Conservation (phyloP, 768 basidiomycete species). For the Coprinopsis sp. region DNA sequence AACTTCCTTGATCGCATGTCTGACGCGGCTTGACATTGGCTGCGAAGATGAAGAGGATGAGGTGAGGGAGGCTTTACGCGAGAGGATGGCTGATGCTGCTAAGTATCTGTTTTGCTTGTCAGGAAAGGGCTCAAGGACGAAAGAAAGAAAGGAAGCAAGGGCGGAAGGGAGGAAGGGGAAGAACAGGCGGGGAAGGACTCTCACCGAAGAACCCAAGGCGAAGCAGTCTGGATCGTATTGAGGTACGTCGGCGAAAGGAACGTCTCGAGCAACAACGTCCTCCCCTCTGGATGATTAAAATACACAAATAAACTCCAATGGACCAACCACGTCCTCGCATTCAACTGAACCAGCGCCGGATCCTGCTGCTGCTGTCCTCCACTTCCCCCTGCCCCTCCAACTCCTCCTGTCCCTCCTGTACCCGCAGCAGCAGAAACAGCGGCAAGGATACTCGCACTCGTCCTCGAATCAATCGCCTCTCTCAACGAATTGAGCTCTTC, state of each 20-base stretch:
- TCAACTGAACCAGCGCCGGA: constrained; percentile 81
- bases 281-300: constrained; percentile 92
- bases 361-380: constrained; percentile 30
- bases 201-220: constrained; percentile 90
- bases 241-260: constrained; percentile 97
- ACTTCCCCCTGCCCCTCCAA: too few relatives aligned
- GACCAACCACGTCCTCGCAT: constrained; percentile 92
- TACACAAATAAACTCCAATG: constrained; percentile 99
- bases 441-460: constrained; percentile 45
- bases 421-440: constrained; percentile 26
- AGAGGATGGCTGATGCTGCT: constrained; percentile 87
- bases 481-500: constrained; percentile 95
- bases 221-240: constrained; percentile 96
- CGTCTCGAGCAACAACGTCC: constrained; percentile 88
- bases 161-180: too few relatives aligned
- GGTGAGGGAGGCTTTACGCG: constrained; percentile 70
- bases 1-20: constrained; percentile 85
- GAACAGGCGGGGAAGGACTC: too few relatives aligned
- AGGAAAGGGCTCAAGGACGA: too few relatives aligned
- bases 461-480: constrained; percentile 82
- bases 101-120: too few relatives aligned
- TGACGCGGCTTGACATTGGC: constrained; percentile 63
- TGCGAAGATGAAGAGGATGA: constrained; percentile 36
- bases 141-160: too few relatives aligned
- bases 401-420: too few relatives aligned